These are phyloP conservation scores for Fusarium caatingaense DNA, from an alignment of 2,329 filamentous ascomycete genomes.

Conservation along the genomic window DNA sequence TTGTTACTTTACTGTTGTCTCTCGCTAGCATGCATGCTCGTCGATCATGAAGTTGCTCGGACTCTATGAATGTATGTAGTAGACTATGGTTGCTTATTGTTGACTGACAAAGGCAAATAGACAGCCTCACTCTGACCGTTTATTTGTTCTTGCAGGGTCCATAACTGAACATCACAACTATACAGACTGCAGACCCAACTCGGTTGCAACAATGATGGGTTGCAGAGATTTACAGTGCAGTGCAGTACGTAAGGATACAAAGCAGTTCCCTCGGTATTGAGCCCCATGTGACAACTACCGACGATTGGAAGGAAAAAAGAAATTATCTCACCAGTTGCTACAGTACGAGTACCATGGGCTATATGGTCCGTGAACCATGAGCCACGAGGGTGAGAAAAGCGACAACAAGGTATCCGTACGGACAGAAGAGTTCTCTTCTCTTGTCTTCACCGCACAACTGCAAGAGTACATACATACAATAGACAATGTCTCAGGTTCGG, in stretches of 20 bases:
- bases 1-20: not conserved
- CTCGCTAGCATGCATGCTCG: not conserved
- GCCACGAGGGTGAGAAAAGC: conserved; percentile 20
- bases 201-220: not conserved
- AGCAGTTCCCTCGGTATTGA: conserved; percentile 1
- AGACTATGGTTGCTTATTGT: conserved; percentile 1
- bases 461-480: not conserved
- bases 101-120: not conserved
- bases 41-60: not conserved
- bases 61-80: not conserved
- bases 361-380: conserved; percentile 28
- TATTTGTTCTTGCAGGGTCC: conserved; percentile 15
- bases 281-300: conserved; percentile 41
- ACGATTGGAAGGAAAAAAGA: conserved; percentile 36
- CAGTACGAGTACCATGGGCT: conserved; percentile 25
- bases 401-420: conserved; percentile 21
- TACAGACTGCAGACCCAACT: not conserved
- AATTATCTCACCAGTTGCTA: conserved; percentile 33
- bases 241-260: not conserved
- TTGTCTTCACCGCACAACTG: conserved; percentile 23
- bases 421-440: conserved; percentile 26
- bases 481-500: conserved; percentile 35
- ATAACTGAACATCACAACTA: not conserved
- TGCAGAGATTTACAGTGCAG: not conserved
- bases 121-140: conserved; percentile 19